Conservation (phyloP, 2,329 filamentous ascomycete species). For the Aspergillus bombycis region DNA sequence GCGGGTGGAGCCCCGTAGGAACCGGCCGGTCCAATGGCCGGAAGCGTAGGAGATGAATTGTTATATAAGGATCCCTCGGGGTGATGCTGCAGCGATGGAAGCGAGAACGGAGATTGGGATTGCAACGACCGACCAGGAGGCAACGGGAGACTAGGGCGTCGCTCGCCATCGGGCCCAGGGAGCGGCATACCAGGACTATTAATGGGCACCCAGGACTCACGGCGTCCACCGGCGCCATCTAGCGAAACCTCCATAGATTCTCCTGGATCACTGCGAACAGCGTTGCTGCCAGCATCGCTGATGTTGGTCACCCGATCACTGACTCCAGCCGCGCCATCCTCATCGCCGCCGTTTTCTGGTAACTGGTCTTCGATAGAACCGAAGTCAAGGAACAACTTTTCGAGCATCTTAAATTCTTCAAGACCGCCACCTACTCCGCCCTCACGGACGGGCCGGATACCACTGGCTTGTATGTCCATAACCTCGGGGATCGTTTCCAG, state of each 20-base stretch:
- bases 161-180: slow-evolving; percentile 36
- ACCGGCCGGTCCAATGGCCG: slow-evolving; percentile 30
- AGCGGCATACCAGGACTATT: slow-evolving; percentile 41
- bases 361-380: slow-evolving; percentile 45
- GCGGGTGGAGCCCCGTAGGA: slow-evolving; percentile 26
- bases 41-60: slow-evolving; percentile 37
- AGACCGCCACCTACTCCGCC: slow-evolving; percentile 35
- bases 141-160: slow-evolving; percentile 43
- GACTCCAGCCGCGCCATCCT: slow-evolving; percentile 32
- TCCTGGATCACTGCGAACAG: slow-evolving; percentile 44
- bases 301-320: slow-evolving; percentile 37
- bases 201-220: slow-evolving; percentile 47
- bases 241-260: slow-evolving; percentile 33
- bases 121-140: slow-evolving; percentile 38
- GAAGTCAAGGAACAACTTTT: slow-evolving; percentile 46
- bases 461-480: slow-evolving; percentile 32
- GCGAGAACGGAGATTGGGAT: slow-evolving; percentile 38
- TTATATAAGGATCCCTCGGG: slow-evolving; percentile 33
- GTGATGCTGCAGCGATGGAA: slow-evolving; percentile 41
- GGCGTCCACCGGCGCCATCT: slow-evolving; percentile 37
- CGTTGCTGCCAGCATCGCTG: slow-evolving; percentile 46
- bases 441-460: slow-evolving; percentile 36
- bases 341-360: slow-evolving; percentile 35
- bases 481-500: slow-evolving; percentile 33
- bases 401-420: slow-evolving; percentile 46